Evolutionary conservation across 768 basidiomycete genomes (phyloP).

Genomic region (Pulveroboletus sp.): DNA sequence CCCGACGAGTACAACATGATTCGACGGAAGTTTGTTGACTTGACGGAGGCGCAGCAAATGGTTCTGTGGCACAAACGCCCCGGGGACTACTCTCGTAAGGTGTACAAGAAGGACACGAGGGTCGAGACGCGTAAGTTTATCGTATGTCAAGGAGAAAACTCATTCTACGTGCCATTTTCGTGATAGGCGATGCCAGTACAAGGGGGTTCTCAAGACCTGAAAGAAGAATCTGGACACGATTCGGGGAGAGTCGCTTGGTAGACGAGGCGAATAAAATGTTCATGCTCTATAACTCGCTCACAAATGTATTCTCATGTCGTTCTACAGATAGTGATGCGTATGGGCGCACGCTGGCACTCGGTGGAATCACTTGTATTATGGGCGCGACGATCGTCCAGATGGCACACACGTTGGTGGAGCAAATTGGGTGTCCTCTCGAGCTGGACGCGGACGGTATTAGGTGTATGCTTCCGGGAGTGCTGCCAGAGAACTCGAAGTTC

Average conservation of each 20-base stretch:
- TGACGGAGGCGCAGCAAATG: slow-evolving; percentile 81
- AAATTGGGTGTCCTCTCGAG: slow-evolving; percentile 95
- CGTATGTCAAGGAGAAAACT: slow-evolving; percentile 96
- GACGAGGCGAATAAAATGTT: slow-evolving; percentile 99
- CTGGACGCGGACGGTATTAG: slow-evolving; percentile 99
- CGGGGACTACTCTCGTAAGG: slow-evolving; percentile 97
- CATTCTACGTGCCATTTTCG: slow-evolving; percentile 98
- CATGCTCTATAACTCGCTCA: slow-evolving; percentile 98
- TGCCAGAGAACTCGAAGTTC: slow-evolving; percentile 98
- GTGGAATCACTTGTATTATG: slow-evolving; percentile 99
- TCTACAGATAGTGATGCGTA: slow-evolving; percentile 99
- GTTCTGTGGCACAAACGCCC: slow-evolving; percentile 92
- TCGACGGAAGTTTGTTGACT: slow-evolving; percentile 77
- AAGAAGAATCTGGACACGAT: slow-evolving; percentile 93
- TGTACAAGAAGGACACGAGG: slow-evolving; percentile 98
- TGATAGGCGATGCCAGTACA: slow-evolving; percentile 98
- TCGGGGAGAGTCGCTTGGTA: slow-evolving; percentile 62
- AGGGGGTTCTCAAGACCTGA: slow-evolving; percentile 97
- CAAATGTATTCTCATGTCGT: slow-evolving; percentile 99
- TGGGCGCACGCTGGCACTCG: slow-evolving; percentile 98
- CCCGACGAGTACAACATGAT: slow-evolving; percentile 99
- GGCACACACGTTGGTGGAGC: slow-evolving; percentile 95
- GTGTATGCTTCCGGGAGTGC: slow-evolving; percentile 99
- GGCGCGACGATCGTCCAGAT: slow-evolving; percentile 98
- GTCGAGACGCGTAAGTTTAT: slow-evolving; percentile 91